phyloP scores from a whole-genome alignment of 1,284 basidiomycete genomes.

The Puccinia novopanici region DNA sequence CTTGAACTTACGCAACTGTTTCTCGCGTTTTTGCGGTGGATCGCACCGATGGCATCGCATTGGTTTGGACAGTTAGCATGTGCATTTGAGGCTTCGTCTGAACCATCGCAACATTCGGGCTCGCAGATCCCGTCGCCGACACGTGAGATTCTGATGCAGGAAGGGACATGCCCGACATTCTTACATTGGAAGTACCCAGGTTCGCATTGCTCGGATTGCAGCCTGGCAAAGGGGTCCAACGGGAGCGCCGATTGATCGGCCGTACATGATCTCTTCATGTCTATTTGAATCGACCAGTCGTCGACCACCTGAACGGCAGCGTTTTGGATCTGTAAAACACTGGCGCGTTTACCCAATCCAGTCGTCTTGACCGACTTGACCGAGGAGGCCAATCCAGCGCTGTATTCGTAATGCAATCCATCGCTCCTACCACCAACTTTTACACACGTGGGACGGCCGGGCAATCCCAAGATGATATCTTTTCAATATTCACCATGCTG shows the following conservation, averaged over 20 bases:
- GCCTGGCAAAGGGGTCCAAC: conserved; percentile 11
- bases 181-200: conserved; percentile 69
- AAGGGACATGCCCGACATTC: conserved; percentile 85
- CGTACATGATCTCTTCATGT: conserved; percentile 14
- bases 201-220: conserved; percentile 40
- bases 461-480: conserved; percentile 76
- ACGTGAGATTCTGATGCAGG: conserved; percentile 73
- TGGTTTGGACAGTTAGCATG: conserved; percentile 70
- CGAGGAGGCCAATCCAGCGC: conserved; percentile 53
- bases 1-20: conserved; percentile 69
- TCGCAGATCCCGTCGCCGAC: conserved; percentile 97
- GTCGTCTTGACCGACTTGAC: conserved; percentile 41
- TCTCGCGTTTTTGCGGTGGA: conserved; percentile 69
- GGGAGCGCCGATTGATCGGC: neutral
- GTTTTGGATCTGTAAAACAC: conserved; percentile 38
- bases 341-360: conserved; percentile 42
- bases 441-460: conserved; percentile 64
- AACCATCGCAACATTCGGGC: conserved; percentile 94
- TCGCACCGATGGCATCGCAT: conserved; percentile 76
- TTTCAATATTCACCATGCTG: conserved; percentile 72
- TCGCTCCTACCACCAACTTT: conserved; percentile 45
- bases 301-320: conserved; percentile 28
- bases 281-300: conserved; percentile 43
- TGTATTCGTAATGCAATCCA: conserved; percentile 56
- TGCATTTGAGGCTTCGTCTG: conserved; percentile 76